Conservation (phyloP, 352 stramenopile genomes). For the Phytophthora hybrid region DNA sequence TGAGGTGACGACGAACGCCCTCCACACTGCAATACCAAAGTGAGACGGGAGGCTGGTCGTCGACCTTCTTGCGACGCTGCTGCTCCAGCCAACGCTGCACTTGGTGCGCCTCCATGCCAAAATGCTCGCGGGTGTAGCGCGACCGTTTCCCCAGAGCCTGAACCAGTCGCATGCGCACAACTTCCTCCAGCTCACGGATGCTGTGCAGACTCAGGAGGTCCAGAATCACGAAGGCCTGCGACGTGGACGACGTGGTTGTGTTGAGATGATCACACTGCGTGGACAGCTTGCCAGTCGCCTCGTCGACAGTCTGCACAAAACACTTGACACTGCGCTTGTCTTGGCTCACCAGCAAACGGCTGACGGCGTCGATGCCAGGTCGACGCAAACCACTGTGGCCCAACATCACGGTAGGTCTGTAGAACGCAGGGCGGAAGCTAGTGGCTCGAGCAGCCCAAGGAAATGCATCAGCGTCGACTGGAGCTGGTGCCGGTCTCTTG, state of each 20-base stretch:
- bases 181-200: constrained; percentile 50
- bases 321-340: constrained; percentile 77
- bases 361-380: constrained; percentile 51
- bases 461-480: constrained; percentile 41
- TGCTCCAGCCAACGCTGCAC: constrained; percentile 45
- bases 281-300: constrained; percentile 9
- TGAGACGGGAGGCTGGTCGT: constrained; percentile 38
- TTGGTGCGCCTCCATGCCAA: constrained; percentile 40
- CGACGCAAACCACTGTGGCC: constrained; percentile 50
- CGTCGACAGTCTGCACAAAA: constrained; percentile 45
- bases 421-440: constrained; percentile 56
- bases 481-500: constrained; percentile 3
- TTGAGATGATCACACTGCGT: constrained; percentile 19
- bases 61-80: constrained; percentile 31
- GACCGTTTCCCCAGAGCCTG: constrained; percentile 39
- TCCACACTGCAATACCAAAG: constrained; percentile 55
- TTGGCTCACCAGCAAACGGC: constrained; percentile 60
- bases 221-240: constrained; percentile 45
- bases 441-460: constrained; percentile 33
- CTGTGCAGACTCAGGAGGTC: constrained; percentile 55
- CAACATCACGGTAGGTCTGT: constrained; percentile 56
- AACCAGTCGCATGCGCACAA: constrained; percentile 48
- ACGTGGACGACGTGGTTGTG: constrained; percentile 19
- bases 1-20: constrained; percentile 34
- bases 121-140: constrained; percentile 44